Conservation (phyloP, 1,284 basidiomycete species). For the Puccinia novopanici region DNA sequence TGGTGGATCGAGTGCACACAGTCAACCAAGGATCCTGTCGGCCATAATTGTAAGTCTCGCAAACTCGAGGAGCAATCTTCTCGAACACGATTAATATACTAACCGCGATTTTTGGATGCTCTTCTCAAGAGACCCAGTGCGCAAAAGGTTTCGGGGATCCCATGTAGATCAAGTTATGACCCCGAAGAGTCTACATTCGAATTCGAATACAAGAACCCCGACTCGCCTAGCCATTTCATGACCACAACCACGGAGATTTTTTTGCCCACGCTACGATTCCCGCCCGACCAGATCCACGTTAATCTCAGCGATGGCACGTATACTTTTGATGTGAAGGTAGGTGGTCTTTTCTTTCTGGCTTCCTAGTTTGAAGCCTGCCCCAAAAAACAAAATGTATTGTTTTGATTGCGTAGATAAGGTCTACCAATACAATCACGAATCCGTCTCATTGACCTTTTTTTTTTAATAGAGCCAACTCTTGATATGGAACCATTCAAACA, state of each 20-base stretch:
- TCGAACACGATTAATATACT: too few species aligned
- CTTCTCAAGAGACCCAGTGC: slow-evolving; percentile 57
- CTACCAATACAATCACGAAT: too few species aligned
- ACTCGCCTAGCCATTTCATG: background rate
- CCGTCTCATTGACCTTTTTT: background rate
- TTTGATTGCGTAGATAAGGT: too few species aligned
- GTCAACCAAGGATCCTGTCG: slow-evolving; percentile 48
- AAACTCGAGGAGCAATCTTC: background rate
- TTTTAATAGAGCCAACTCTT: slow-evolving; percentile 29
- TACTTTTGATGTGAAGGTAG: slow-evolving; percentile 1
- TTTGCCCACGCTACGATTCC: slow-evolving; percentile 54
- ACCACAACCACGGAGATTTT: slow-evolving; percentile 55
- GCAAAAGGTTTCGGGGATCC: slow-evolving; percentile 58
- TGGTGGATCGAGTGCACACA: slow-evolving; percentile 49
- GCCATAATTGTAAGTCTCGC: slow-evolving; percentile 37
- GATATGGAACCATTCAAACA: slow-evolving; percentile 35
- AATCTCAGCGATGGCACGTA: slow-evolving; percentile 46
- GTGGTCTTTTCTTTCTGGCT: background rate
- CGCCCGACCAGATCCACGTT: background rate
- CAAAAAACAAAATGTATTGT: too few species aligned
- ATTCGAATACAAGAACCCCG: slow-evolving; percentile 56
- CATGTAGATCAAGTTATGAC: slow-evolving; percentile 55
- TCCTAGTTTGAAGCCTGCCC: background rate
- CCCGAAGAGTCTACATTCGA: slow-evolving; percentile 53
- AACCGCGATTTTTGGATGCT: too few species aligned